These are phyloP conservation scores for Starmerella apicola DNA, from an alignment of 805 yeast species.

Conservation along the genomic window DNA sequence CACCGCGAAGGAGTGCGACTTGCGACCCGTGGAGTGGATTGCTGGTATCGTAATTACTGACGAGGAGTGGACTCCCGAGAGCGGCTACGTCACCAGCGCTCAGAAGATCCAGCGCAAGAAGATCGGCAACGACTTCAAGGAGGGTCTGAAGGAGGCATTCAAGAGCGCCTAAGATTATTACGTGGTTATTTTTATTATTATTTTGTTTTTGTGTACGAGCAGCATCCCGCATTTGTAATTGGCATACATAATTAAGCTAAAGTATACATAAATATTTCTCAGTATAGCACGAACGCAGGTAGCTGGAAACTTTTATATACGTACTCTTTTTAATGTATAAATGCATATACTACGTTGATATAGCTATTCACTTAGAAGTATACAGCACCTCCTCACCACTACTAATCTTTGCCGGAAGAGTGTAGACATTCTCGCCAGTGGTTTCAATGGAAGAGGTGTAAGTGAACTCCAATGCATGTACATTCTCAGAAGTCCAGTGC, in stretches of 20 bases:
- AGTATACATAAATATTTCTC: neutral
- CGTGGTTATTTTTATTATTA: no score
- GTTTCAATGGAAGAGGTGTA: no score
- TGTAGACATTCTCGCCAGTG: no score
- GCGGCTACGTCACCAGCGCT: constrained; percentile 86
- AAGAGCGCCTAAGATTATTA: constrained; percentile 21
- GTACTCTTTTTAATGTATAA: no score
- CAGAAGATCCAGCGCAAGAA: constrained; percentile 91
- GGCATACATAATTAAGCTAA: neutral
- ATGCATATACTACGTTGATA: no score
- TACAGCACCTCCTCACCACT: no score
- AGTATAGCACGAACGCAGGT: no score
- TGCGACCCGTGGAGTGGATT: constrained; percentile 73
- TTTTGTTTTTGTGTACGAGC: neutral
- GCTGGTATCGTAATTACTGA: constrained; percentile 66
- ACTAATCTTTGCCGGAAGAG: no score
- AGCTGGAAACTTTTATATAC: no score
- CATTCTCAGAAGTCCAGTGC: neutral
- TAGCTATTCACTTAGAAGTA: no score
- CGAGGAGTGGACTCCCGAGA: constrained; percentile 97
- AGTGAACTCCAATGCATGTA: no score
- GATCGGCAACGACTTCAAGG: constrained; percentile 58
- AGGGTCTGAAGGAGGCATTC: constrained; percentile 57
- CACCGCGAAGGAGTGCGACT: constrained; percentile 72
- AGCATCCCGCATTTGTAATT: neutral